phyloP scores from a whole-genome alignment of 352 stramenopile species.

The Globisporangium okanoganense region DNA sequence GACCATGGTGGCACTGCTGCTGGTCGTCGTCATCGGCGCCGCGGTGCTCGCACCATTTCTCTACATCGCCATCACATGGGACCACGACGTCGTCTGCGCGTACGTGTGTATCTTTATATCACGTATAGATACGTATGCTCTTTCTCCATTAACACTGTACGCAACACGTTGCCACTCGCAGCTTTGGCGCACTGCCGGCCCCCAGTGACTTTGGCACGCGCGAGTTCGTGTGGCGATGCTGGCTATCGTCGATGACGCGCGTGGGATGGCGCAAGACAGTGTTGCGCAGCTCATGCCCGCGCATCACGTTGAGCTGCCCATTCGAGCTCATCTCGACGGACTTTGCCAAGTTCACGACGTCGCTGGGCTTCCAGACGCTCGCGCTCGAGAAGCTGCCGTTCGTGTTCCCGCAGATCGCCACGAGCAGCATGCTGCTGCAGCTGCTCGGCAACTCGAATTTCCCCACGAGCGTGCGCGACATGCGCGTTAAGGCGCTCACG shows the following conservation, averaged over 20 bases:
- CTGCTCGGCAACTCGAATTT: slow-evolving; percentile 83
- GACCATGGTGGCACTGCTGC: slow-evolving; percentile 18
- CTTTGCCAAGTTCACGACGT: slow-evolving; percentile 80
- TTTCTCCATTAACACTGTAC: no score
- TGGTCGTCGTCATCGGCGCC: slow-evolving; percentile 42
- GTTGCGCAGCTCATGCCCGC: slow-evolving; percentile 55
- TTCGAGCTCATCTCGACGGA: slow-evolving; percentile 70
- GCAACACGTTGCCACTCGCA: slow-evolving; percentile 12
- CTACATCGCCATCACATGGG: slow-evolving; percentile 73
- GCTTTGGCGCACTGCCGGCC: slow-evolving; percentile 55
- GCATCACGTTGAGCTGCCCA: slow-evolving; percentile 68
- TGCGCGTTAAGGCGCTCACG: slow-evolving; percentile 67
- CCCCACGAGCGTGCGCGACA: slow-evolving; percentile 38
- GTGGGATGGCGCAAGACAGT: slow-evolving; percentile 48
- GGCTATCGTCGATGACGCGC: slow-evolving; percentile 55
- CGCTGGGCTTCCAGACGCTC: slow-evolving; percentile 59
- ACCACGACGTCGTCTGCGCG: slow-evolving; percentile 66
- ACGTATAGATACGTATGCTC: no score
- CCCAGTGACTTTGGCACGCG: slow-evolving; percentile 71
- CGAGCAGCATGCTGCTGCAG: slow-evolving; percentile 68
- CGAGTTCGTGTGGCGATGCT: slow-evolving; percentile 78
- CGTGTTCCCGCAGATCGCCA: slow-evolving; percentile 66
- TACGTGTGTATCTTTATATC: slow-evolving; percentile 17
- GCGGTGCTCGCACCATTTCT: slow-evolving; percentile 55
- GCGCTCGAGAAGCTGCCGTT: slow-evolving; percentile 71